phyloP scores from a whole-genome alignment of 1,284 basidiomycete species.

The Fomitopsis pinicola region DNA sequence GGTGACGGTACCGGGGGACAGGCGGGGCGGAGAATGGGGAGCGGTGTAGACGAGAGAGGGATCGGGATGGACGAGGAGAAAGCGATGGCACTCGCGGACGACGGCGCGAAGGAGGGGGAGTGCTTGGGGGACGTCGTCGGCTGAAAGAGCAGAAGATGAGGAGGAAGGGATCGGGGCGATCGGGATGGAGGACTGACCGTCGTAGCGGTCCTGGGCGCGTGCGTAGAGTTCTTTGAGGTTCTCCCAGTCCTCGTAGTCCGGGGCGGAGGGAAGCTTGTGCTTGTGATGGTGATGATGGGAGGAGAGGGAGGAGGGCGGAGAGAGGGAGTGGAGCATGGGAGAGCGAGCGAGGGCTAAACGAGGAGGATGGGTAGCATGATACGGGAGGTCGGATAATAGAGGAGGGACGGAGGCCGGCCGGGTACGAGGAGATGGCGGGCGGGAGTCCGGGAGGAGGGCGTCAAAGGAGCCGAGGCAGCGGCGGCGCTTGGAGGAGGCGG shows the following conservation, averaged over 20 bases:
- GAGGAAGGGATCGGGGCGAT: conserved; percentile 7
- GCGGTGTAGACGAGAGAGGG: conserved; percentile 45
- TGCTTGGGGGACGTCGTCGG: conserved; percentile 42
- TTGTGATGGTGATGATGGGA: neutral
- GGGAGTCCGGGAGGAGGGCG: conserved; percentile 14
- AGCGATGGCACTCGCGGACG: conserved; percentile 61
- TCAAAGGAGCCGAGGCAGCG: conserved; percentile 20
- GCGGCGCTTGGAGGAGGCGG: conserved; percentile 24
- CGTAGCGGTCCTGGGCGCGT: conserved; percentile 51
- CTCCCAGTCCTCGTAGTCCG: conserved; percentile 50
- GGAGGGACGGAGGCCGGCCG: conserved; percentile 10
- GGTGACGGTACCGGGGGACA: conserved; percentile 22
- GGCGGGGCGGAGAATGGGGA: conserved; percentile 8
- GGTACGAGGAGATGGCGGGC: conserved; percentile 10
- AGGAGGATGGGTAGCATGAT: conserved; percentile 6
- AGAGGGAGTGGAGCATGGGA: neutral
- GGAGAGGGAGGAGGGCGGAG: neutral
- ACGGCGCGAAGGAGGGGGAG: conserved; percentile 55
- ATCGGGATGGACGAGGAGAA: conserved; percentile 48
- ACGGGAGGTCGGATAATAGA: conserved; percentile 8
- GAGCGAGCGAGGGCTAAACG: conserved; percentile 1
- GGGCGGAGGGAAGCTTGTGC: conserved; percentile 1
- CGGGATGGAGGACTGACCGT: conserved; percentile 37
- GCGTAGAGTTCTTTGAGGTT: conserved; percentile 59
- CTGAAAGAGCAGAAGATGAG: conserved; percentile 25